phyloP scores from a whole-genome alignment of 768 basidiomycete genomes.

The Leucocoprinus leucothites region DNA sequence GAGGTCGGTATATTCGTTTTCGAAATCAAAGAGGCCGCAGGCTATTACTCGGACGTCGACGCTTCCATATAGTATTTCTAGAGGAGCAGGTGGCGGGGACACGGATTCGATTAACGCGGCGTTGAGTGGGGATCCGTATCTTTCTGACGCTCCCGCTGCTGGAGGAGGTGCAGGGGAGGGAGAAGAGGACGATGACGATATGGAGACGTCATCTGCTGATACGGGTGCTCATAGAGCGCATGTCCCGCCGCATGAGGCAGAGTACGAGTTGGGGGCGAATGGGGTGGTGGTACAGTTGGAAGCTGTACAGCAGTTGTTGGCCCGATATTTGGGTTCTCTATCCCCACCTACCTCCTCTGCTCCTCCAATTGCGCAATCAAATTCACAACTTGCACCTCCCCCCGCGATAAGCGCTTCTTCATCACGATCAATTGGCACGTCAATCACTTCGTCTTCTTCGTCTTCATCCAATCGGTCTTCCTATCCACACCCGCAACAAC shows the following conservation, averaged over 20 bases:
- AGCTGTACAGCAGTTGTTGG: slow-evolving; percentile 62
- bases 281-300: slow-evolving; percentile 76
- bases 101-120: not conserved
- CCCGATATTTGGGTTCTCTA: slow-evolving; percentile 37
- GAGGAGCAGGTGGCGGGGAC: not conserved
- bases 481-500: too few species aligned
- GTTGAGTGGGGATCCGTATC: not conserved
- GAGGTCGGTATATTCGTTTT: slow-evolving; percentile 7
- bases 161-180: slow-evolving; percentile 29
- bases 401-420: too few species aligned
- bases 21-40: slow-evolving; percentile 22
- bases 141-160: not conserved
- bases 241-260: slow-evolving; percentile 53
- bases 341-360: too few species aligned
- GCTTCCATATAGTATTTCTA: not conserved
- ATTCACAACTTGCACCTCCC: slow-evolving; percentile 15
- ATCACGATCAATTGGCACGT: too few species aligned
- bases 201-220: slow-evolving; percentile 41
- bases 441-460: not conserved
- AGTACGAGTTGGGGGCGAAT: slow-evolving; percentile 68
- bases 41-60: not conserved
- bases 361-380: too few species aligned
- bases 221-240: slow-evolving; percentile 23
- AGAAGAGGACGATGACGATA: slow-evolving; percentile 35
- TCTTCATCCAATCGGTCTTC: too few species aligned